These are phyloP conservation scores for Beverwykella pulmonaria DNA, from an alignment of 495 filamentous ascomycete species.

Conservation along the genomic window DNA sequence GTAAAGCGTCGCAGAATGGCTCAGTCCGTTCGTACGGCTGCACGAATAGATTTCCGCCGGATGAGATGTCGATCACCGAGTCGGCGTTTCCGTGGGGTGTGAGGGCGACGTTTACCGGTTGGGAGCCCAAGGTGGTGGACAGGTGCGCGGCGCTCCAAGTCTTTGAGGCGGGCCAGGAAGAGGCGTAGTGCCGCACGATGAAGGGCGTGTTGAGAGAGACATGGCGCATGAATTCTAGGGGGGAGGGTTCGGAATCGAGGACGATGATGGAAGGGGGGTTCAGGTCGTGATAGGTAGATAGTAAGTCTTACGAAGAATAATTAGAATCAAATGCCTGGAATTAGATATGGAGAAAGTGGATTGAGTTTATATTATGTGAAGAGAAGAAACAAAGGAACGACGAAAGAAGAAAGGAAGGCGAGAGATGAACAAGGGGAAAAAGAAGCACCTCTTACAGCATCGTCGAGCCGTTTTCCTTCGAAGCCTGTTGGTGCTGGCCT, in stretches of 20 bases:
- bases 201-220: conserved; percentile 70
- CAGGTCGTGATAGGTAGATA: conserved; percentile 68
- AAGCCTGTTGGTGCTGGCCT: conserved; percentile 27
- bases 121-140: conserved; percentile 51
- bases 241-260: conserved; percentile 62
- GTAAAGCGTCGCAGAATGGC: conserved; percentile 46
- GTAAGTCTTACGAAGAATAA: conserved; percentile 49
- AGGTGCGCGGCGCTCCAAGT: conserved; percentile 64
- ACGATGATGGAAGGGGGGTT: conserved; percentile 61
- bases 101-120: conserved; percentile 67
- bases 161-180: conserved; percentile 59
- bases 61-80: conserved; percentile 51
- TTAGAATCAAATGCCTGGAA: too few relatives aligned
- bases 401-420: not conserved
- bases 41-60: conserved; percentile 53
- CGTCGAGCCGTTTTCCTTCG: conserved; percentile 7
- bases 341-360: too few relatives aligned
- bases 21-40: conserved; percentile 49
- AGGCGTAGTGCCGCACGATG: conserved; percentile 61
- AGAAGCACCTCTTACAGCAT: conserved; percentile 41
- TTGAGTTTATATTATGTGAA: too few relatives aligned
- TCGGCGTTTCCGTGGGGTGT: conserved; percentile 70
- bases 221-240: conserved; percentile 73
- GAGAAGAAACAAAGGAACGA: too few relatives aligned
- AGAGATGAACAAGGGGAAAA: not conserved